These are phyloP conservation scores for Pelargonium nanum DNA, from an alignment of 345 rosid species.

Conservation along the genomic window DNA sequence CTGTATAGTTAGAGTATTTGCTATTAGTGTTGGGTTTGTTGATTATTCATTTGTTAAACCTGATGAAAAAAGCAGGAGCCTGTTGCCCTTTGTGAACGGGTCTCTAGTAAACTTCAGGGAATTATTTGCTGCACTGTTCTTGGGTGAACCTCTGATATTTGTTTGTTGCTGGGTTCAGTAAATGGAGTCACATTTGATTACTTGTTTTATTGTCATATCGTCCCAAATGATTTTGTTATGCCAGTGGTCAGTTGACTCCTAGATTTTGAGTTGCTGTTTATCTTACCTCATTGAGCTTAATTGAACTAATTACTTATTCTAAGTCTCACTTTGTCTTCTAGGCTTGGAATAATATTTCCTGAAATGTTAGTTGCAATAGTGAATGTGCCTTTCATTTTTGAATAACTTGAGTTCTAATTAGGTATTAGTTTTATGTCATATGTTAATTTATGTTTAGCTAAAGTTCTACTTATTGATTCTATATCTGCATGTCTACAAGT, in stretches of 20 bases:
- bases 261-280: neutral
- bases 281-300: no score
- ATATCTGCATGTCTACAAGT: neutral
- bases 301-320: no score
- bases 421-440: neutral
- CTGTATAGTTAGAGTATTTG: neutral
- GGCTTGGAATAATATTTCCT: no score
- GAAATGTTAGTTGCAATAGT: no score
- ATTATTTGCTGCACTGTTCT: slow-evolving; percentile 35
- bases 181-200: slow-evolving; percentile 37
- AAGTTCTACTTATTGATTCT: neutral
- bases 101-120: slow-evolving; percentile 53
- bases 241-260: neutral
- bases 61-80: slow-evolving; percentile 54
- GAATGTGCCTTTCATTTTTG: no score
- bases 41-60: slow-evolving; percentile 15
- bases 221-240: neutral
- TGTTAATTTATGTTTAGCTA: no score
- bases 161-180: slow-evolving; percentile 39
- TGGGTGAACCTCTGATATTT: slow-evolving; percentile 52
- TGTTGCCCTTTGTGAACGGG: slow-evolving; percentile 31
- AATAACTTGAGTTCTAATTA: no score
- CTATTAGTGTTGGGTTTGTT: neutral
- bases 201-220: neutral
- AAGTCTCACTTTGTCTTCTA: no score